Base-by-base conservation (phyloP, 2,329 filamentous ascomycete species). In the Arthrobotrys musiformis region DNA sequence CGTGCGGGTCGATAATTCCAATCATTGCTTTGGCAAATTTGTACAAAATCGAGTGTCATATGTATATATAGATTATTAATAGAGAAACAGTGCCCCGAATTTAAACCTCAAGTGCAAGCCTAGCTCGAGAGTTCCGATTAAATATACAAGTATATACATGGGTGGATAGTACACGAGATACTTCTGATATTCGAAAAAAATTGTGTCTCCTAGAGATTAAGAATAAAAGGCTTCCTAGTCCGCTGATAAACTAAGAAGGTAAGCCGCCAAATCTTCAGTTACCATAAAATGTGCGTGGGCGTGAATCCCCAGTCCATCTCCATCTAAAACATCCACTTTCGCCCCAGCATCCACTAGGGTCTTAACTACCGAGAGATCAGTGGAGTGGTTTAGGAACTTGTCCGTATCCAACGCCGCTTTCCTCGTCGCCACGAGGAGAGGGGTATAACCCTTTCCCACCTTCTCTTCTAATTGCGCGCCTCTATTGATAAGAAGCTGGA, bases 371-470 rank as follows among this genome's bases (percentile, higher is more conserved):
- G 61, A 33, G 28, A 77, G 19, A 56, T 77, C 73, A 52, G 42
- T 77, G 15, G 73, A 60, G 35, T 77, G 73, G 35, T 77, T 62
- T n/a, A 77, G 35, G 56, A 66, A 67, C 28, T 58, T 58, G 17
- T 77, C 73, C 66, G 70, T 77, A 70, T 77, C 73, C 52, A 77
- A 46, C 17, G 73, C 73, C 2, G 73, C 73, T 42, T 77, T 77
- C 26, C 73, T 66, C 44, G 73, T 77, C 19, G 73, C 73, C 6
- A 77, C 42, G 8, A 77, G 40, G 2, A 77, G 52, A 8, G 73
- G 60, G 4, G 73, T 77, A 37, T 64, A 70, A 4, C 73, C 66
- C 26, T 70, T 77, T 42, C 73, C 73, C 1, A 63, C 73, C 26
- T 62, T 70, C 24, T 77, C 66, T 22, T 77, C 73, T 17, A 77